Conservation (phyloP, 2,329 filamentous ascomycete species). For the Colletotrichum sansevieriae region DNA sequence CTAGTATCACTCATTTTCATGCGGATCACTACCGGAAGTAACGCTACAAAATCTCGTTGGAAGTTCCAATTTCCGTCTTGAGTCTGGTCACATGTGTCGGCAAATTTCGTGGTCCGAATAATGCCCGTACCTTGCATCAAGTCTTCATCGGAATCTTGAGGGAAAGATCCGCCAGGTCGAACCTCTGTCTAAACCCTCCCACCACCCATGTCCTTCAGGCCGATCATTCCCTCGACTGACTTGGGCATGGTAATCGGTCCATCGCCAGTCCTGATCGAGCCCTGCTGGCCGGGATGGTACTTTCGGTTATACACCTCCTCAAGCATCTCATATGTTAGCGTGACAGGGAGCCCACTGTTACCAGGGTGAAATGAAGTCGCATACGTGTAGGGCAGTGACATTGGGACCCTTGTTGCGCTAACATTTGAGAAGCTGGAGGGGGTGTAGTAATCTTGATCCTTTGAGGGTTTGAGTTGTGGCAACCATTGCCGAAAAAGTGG, state of each 20-base stretch:
- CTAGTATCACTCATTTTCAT: too few relatives aligned
- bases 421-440: too few relatives aligned
- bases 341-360: too few relatives aligned
- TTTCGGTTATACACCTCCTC: constrained; percentile 10
- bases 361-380: too few relatives aligned
- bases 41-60: too few relatives aligned
- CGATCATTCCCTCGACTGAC: constrained; percentile 22
- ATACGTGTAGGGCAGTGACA: too few relatives aligned
- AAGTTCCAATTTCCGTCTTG: too few relatives aligned
- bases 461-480: constrained; percentile 24
- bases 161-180: constrained; percentile 47
- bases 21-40: too few relatives aligned
- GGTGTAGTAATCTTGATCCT: background rate
- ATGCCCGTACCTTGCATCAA: constrained; percentile 58
- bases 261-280: constrained; percentile 45
- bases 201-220: constrained; percentile 42
- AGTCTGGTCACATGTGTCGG: too few relatives aligned
- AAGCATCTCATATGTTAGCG: too few relatives aligned
- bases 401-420: too few relatives aligned
- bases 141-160: constrained; percentile 53
- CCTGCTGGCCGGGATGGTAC: constrained; percentile 39
- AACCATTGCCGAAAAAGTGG: constrained; percentile 49
- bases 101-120: constrained; percentile 41
- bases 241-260: constrained; percentile 43
- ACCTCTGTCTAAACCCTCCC: constrained; percentile 51